Conservation (phyloP, 2,329 filamentous ascomycete genomes). For the Talaromyces islandicus region DNA sequence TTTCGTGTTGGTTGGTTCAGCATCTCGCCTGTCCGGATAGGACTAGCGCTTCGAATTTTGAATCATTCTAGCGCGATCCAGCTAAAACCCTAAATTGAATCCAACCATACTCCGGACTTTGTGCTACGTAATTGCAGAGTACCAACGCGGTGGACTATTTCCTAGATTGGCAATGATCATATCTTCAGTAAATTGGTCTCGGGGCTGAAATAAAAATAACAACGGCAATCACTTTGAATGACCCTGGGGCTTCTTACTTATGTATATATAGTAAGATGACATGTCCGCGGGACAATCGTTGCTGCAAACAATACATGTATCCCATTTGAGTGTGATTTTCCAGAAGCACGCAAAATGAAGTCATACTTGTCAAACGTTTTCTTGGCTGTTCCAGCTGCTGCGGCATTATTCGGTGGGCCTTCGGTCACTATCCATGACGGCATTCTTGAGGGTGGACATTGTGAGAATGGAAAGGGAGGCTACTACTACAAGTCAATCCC, state of each 20-base stretch:
- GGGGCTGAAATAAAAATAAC: neutral
- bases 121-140: neutral
- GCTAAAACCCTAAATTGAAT: neutral
- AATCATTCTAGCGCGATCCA: neutral
- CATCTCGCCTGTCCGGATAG: neutral
- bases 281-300: neutral
- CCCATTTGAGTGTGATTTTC: neutral
- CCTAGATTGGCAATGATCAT: neutral
- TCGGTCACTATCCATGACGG: conserved; percentile 16
- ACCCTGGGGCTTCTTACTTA: neutral
- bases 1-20: neutral
- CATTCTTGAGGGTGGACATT: conserved; percentile 15
- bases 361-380: too few species aligned
- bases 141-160: neutral
- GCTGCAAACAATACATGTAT: neutral
- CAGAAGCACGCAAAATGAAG: neutral
- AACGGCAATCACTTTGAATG: neutral
- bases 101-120: neutral
- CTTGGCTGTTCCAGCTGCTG: neutral
- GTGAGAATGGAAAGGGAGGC: conserved; percentile 12
- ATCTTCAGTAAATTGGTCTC: neutral
- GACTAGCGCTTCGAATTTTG: neutral
- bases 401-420: neutral
- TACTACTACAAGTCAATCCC: conserved; percentile 14
- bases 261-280: neutral